Base-by-base conservation (phyloP, 768 basidiomycete genomes). In the Rhizopogon sp. region DNA sequence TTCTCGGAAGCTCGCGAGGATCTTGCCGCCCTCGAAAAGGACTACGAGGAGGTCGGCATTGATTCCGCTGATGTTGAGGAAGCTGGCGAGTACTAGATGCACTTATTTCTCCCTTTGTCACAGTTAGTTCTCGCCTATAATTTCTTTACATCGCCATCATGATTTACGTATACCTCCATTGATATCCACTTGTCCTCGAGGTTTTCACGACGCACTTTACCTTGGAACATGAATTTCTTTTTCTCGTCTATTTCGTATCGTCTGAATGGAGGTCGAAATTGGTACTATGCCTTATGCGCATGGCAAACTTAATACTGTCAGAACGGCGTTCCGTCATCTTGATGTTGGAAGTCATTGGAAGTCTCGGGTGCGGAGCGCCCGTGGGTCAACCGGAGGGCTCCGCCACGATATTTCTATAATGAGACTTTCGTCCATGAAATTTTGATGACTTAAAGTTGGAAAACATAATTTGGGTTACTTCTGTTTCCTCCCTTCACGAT, bases 1-100 rank as follows among this genome's bases (percentile, higher is more conserved):
- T 98, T 98, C 78, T 95, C 93, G 17, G 96, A 98, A 77, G 96
- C 96, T 17, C 89, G 96, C 57, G 97, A 99, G 76, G 96, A 99
- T 71, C 87, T 99, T 55, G 97, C 96, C n/a, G 96, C 96, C n/a
- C 85, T 99, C 53, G 96, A 98, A 80, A 97, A 93, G 73, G 93
- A 93, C 62, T 94, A 93, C 64, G 91, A 93, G 70, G 92, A 97
- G 70, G 93, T 87, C 61, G 82, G 84, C 51, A 76, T 74, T 29
- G 74, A 76, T 65, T 79, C 78, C 41, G 79, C 76, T 4, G 78
- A 79, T 40, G 74, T 58, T 16, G 78, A 82, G 67, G 82, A 81
- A 56, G 73, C 61, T 45, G 77, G 73, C 57, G 77, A 79, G 64
- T 79, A 79, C 65, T 79, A 71, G 62, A 56, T 42, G 54, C 14